Percentiles rank a stretch among this genome's conserved stretches.
Conservation (phyloP, 306 rosid genomes). For the Senna siamea region DNA sequence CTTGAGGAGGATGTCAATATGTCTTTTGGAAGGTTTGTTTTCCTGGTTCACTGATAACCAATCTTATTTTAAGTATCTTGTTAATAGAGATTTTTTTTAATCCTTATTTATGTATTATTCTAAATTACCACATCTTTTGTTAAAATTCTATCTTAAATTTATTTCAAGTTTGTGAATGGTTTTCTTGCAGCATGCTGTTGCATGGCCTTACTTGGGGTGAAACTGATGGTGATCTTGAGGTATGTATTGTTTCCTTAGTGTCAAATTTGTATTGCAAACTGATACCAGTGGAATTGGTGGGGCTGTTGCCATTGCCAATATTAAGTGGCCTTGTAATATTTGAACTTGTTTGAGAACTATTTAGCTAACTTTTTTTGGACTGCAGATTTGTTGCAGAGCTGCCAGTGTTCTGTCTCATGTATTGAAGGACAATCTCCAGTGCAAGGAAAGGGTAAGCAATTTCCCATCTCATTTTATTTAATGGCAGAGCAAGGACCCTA, state of each 20-base stretch:
- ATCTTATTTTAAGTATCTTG: conserved; percentile 8
- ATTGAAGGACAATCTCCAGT: conserved; percentile 75
- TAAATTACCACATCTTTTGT: conserved; percentile 26
- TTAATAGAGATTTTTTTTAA: not conserved
- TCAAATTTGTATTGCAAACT: conserved; percentile 7
- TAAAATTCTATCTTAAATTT: conserved; percentile 29
- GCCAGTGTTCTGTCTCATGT: conserved; percentile 93
- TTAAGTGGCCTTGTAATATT: not conserved
- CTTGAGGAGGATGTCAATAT: conserved; percentile 85
- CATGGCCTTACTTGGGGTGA: conserved; percentile 85
- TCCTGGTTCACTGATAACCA: conserved; percentile 29
- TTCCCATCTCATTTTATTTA: conserved; percentile 29
- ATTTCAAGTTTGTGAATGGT: conserved; percentile 34
- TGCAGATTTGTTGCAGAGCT: conserved; percentile 93
- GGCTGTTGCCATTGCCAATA: conserved; percentile 24
- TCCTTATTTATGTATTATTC: conserved; percentile 23
- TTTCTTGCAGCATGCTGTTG: conserved; percentile 79
- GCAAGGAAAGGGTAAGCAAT: conserved; percentile 91
- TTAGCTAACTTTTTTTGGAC: conserved; percentile 38
- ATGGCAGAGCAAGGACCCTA: not conserved
- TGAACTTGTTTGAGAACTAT: conserved; percentile 15
- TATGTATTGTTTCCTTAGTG: conserved; percentile 38
- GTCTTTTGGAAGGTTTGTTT: conserved; percentile 95
- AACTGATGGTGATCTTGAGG: conserved; percentile 90
- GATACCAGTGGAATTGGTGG: conserved; percentile 30